phyloP scores from a whole-genome alignment of 495 filamentous ascomycete species.

The Pyronema omphalodes region DNA sequence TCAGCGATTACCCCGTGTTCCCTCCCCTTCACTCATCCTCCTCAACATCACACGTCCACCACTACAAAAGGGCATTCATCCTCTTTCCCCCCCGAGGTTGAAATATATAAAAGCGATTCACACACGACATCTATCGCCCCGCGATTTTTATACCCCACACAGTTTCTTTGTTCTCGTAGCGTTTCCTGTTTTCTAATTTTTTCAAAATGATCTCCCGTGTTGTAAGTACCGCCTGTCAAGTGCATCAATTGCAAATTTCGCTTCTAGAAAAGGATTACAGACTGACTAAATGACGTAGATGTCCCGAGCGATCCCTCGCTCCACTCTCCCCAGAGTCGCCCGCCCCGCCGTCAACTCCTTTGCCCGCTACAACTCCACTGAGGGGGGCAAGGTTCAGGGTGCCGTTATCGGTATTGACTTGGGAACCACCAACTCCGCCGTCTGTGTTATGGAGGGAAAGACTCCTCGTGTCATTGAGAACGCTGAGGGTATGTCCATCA shows the following conservation, averaged over 20 bases:
- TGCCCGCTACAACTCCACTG: slow-evolving; percentile 66
- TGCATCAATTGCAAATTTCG: neutral
- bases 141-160: neutral
- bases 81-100: neutral
- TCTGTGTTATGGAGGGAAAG: slow-evolving; percentile 96
- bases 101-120: neutral
- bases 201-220: slow-evolving; percentile 47
- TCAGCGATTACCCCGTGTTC: neutral
- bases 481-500: slow-evolving; percentile 51
- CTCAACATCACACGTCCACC: neutral
- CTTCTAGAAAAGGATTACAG: neutral
- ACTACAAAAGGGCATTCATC: neutral
- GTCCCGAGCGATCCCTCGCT: slow-evolving; percentile 43
- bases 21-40: neutral
- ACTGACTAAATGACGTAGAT: slow-evolving; percentile 31
- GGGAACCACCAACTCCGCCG: slow-evolving; percentile 98
- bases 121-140: neutral
- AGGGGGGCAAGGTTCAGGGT: slow-evolving; percentile 79
- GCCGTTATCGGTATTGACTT: slow-evolving; percentile 97
- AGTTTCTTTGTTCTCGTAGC: neutral
- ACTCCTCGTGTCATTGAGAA: slow-evolving; percentile 93
- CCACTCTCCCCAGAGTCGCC: slow-evolving; percentile 30
- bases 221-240: slow-evolving; percentile 40
- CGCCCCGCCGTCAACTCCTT: slow-evolving; percentile 40
- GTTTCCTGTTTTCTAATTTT: neutral